A percentile compares a stretch with the other conserved stretches of the same genome.
These are phyloP conservation scores for Galium porrigens DNA, from an alignment of 305 asterid genomes.

Conservation along the genomic window DNA sequence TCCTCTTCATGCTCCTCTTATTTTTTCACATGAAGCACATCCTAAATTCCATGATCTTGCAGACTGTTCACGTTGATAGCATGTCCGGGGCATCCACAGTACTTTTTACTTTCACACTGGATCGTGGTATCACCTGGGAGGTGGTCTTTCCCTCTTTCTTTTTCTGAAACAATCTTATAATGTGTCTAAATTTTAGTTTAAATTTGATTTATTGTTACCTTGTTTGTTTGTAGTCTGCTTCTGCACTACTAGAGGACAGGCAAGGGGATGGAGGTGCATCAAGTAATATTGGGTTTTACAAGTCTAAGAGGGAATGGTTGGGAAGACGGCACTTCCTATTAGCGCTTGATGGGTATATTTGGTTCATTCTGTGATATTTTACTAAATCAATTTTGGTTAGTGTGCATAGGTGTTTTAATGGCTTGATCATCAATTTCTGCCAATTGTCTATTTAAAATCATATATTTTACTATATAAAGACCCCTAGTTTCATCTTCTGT, in stretches of 20 bases:
- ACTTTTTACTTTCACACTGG: slow-evolving; percentile 72
- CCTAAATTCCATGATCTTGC: slow-evolving; percentile 29
- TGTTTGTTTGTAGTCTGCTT: slow-evolving; percentile 49
- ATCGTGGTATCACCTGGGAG: slow-evolving; percentile 95
- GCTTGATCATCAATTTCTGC: not conserved
- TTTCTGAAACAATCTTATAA: slow-evolving; percentile 1
- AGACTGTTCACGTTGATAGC: slow-evolving; percentile 87
- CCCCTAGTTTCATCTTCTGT: not conserved
- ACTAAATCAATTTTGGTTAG: not conserved
- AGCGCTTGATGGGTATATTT: slow-evolving; percentile 64
- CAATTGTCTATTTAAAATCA: not conserved
- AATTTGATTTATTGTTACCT: slow-evolving; percentile 8
- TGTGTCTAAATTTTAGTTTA: slow-evolving; percentile 12
- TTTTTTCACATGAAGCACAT: slow-evolving; percentile 19
- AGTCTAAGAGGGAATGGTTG: slow-evolving; percentile 94
- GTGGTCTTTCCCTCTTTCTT: slow-evolving; percentile 25
- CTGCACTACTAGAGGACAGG: slow-evolving; percentile 63
- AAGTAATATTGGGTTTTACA: slow-evolving; percentile 59
- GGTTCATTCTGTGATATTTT: not conserved
- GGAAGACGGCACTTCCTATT: slow-evolving; percentile 73
- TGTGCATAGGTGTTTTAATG: not conserved
- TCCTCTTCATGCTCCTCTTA: slow-evolving; percentile 18
- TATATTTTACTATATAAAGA: not conserved
- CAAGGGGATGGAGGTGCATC: slow-evolving; percentile 55
- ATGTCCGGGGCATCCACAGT: slow-evolving; percentile 88